Evolutionary conservation across 2,329 filamentous ascomycete genomes (phyloP).

Genomic region (Arthrobotrys entomopaga): DNA sequence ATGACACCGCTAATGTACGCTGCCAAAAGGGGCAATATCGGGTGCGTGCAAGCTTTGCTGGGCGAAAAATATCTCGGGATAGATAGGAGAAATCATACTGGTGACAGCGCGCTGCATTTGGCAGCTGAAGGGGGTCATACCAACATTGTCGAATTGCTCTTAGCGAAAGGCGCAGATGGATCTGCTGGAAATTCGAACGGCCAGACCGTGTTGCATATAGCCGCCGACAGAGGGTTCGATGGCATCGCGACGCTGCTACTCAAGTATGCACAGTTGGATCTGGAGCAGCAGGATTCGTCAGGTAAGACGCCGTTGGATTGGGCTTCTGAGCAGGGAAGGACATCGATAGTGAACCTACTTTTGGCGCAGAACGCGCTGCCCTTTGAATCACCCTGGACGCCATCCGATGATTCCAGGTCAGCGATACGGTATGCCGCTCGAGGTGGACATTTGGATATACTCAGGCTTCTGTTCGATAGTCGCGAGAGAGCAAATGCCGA

Average conservation of each 20-base stretch:
- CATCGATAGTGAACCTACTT: background rate
- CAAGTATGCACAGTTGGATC: slow-evolving; percentile 7
- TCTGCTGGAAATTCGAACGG: slow-evolving; percentile 2
- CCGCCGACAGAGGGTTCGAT: slow-evolving; percentile 24
- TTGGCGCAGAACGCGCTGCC: slow-evolving; percentile 14
- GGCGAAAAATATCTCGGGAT: slow-evolving; percentile 14
- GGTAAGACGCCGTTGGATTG: slow-evolving; percentile 29
- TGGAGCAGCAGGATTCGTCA: slow-evolving; percentile 15
- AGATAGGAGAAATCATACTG: slow-evolving; percentile 15
- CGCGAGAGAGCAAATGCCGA: background rate
- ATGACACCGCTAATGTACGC: slow-evolving; percentile 43
- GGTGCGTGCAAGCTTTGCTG: slow-evolving; percentile 15
- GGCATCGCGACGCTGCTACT: slow-evolving; percentile 25
- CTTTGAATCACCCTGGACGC: slow-evolving; percentile 11
- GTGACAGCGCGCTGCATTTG: slow-evolving; percentile 20
- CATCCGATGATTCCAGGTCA: slow-evolving; percentile 4
- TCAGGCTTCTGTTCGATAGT: slow-evolving; percentile 24
- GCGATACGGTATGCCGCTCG: slow-evolving; percentile 23
- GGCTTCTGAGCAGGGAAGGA: slow-evolving; percentile 16
- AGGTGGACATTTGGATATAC: slow-evolving; percentile 12
- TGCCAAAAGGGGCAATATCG: slow-evolving; percentile 7
- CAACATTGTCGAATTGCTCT: slow-evolving; percentile 19
- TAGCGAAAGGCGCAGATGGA: slow-evolving; percentile 24
- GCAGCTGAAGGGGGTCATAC: slow-evolving; percentile 14
- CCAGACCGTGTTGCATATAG: slow-evolving; percentile 21